Evolutionary conservation across 192 early-diverging fungal species (phyloP).

Genomic region (Dimargaris xerosporica): DNA sequence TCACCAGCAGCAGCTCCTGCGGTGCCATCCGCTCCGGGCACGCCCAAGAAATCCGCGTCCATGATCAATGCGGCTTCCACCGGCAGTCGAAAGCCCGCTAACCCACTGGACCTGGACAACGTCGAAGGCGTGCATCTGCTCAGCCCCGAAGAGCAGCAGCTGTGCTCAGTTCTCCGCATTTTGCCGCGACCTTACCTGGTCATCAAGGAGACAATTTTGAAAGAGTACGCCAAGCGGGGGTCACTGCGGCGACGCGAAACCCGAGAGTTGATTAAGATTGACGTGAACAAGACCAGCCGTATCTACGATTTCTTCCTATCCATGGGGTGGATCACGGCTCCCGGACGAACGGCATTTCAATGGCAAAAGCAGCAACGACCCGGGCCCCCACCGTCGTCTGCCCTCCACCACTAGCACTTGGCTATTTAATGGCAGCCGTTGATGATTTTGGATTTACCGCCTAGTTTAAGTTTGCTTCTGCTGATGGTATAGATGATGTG

Average conservation of each 20-base stretch:
- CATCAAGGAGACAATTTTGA: conserved; percentile 82
- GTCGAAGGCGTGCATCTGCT: conserved; percentile 83
- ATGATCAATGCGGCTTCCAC: neutral
- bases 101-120: conserved; percentile 58
- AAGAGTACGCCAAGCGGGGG: conserved; percentile 65
- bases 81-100: conserved; percentile 22
- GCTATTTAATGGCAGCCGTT: too few relatives aligned
- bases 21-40: conserved; percentile 11
- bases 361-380: neutral
- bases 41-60: conserved; percentile 4
- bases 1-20: conserved; percentile 13
- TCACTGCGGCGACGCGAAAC: conserved; percentile 56
- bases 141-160: conserved; percentile 51
- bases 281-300: conserved; percentile 71
- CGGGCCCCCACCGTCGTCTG: too few relatives aligned
- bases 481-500: too few relatives aligned
- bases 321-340: conserved; percentile 76
- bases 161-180: conserved; percentile 74
- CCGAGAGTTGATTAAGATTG: conserved; percentile 80
- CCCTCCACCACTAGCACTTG: too few relatives aligned
- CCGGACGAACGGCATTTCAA: conserved; percentile 12
- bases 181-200: conserved; percentile 78
- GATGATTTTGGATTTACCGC: too few relatives aligned
- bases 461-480: too few relatives aligned
- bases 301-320: conserved; percentile 91